Percentiles rank a stretch among this genome's conserved stretches.
Conservation (phyloP, 176 grass and related monocot species). For the Carex parvula region DNA sequence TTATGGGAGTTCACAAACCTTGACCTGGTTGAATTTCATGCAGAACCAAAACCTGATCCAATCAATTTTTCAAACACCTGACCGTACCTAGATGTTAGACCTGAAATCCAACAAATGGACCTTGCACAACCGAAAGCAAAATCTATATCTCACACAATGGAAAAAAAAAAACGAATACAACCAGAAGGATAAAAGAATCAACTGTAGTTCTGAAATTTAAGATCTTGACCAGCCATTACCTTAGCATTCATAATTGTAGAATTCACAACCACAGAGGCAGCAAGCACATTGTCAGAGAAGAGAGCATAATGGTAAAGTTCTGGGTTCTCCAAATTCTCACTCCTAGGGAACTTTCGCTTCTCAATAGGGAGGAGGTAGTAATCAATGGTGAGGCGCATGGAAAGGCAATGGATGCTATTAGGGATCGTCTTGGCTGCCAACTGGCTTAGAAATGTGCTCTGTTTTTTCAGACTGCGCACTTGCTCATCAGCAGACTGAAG, state of each 20-base stretch:
- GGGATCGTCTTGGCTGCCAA: conserved; percentile 99
- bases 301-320: conserved; percentile 93
- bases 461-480: conserved; percentile 94
- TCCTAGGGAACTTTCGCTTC: conserved; percentile 59
- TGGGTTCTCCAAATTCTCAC: conserved; percentile 86
- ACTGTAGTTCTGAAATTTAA: background rate
- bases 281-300: conserved; percentile 97
- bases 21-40: background rate
- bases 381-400: conserved; percentile 90
- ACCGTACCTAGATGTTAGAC: background rate
- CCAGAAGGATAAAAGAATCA: background rate
- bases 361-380: conserved; percentile 82
- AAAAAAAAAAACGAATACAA: background rate
- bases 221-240: conserved; percentile 34
- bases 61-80: background rate
- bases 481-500: conserved; percentile 96
- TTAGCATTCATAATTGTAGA: conserved; percentile 98
- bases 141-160: background rate
- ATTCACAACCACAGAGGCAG: conserved; percentile 94
- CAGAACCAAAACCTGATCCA: background rate
- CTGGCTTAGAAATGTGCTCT: conserved; percentile 93
- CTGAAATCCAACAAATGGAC: background rate
- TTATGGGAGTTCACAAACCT: background rate
- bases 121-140: background rate
- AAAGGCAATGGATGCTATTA: conserved; percentile 95